Percentiles rank a stretch among this genome's conserved stretches.
phyloP scores from a whole-genome alignment of 2,329 filamentous ascomycete species.

The Thielaviopsis populi region DNA sequence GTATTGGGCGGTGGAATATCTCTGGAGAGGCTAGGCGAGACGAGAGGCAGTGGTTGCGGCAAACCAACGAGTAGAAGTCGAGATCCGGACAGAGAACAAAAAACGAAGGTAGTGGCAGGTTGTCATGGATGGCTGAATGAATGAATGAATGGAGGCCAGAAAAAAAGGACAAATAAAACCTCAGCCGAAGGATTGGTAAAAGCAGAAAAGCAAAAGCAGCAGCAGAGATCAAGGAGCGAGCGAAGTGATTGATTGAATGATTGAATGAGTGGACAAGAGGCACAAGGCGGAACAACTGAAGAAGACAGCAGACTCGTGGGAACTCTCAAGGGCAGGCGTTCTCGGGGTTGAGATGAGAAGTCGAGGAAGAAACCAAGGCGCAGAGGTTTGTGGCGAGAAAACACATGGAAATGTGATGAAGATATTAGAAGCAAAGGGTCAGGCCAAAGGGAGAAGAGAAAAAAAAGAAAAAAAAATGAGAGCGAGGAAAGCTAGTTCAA shows the following conservation, averaged over 20 bases:
- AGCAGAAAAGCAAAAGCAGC: neutral
- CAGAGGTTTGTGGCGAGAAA: neutral
- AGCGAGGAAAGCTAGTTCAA: neutral
- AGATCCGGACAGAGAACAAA: neutral
- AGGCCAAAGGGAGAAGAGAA: neutral
- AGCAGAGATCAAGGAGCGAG: neutral
- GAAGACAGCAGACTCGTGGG: neutral
- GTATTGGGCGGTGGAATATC: neutral
- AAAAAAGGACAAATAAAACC: neutral
- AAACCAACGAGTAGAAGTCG: neutral
- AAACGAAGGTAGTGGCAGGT: neutral
- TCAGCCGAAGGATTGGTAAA: neutral
- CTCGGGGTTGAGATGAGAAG: neutral
- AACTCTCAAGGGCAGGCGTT: neutral
- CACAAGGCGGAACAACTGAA: neutral
- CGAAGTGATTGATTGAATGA: neutral
- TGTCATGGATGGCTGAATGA: neutral
- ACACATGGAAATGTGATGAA: neutral
- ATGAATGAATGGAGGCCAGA: neutral
- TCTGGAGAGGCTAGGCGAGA: neutral
- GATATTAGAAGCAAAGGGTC: slow-evolving; percentile 6
- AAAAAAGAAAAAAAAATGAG: neutral
- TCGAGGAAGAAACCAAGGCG: neutral
- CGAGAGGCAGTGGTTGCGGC: neutral
- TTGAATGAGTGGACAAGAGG: neutral